phyloP scores from a whole-genome alignment of 2,329 filamentous ascomycete species.

The Mycocentrospora acerina region DNA sequence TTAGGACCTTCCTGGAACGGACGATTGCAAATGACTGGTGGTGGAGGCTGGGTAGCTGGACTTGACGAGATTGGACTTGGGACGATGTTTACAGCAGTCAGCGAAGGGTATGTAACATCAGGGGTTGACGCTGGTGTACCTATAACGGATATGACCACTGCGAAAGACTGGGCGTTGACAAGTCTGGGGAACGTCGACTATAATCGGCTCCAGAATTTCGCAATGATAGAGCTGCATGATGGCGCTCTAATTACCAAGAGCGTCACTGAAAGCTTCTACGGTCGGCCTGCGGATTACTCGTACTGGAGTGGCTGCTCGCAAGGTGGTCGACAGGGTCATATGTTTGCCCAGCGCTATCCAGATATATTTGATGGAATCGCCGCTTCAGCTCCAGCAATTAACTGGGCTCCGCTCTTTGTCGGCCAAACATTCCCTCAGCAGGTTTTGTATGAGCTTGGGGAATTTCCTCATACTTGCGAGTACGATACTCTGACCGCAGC shows the following conservation, averaged over 20 bases:
- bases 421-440: constrained; percentile 17
- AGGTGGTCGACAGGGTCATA: constrained; percentile 36
- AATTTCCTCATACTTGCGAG: constrained; percentile 22
- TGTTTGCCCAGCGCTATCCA: constrained; percentile 36
- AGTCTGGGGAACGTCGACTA: constrained; percentile 27
- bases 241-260: constrained; percentile 14
- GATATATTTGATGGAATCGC: constrained; percentile 32
- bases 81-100: constrained; percentile 17
- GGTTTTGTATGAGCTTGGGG: constrained; percentile 20
- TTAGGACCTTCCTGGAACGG: constrained; percentile 21
- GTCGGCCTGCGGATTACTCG: constrained; percentile 25
- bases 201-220: constrained; percentile 37
- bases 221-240: constrained; percentile 36
- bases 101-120: constrained; percentile 23
- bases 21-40: constrained; percentile 25
- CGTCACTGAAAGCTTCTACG: constrained; percentile 31
- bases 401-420: constrained; percentile 13
- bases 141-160: not conserved
- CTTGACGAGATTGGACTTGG: constrained; percentile 8
- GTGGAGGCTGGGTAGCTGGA: constrained; percentile 23
- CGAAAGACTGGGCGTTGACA: constrained; percentile 16
- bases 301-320: constrained; percentile 40
- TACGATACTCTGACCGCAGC: constrained; percentile 19
- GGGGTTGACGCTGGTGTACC: constrained; percentile 26
- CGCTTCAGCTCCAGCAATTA: constrained; percentile 31